These are phyloP conservation scores for Hsuehochloa calcarea DNA, from an alignment of 176 grass and related monocot genomes.

Conservation along the genomic window DNA sequence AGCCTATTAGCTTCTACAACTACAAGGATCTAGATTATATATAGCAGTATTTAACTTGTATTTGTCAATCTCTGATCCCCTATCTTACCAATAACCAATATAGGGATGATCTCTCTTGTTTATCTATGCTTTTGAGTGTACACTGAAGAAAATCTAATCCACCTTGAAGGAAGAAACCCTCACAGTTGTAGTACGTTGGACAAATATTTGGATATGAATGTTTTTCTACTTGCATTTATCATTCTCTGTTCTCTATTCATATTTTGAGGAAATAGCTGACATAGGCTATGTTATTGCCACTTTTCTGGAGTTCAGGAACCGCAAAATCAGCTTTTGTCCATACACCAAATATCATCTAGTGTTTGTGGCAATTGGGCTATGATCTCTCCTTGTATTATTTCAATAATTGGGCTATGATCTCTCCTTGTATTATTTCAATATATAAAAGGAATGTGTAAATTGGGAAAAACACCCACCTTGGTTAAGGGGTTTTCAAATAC, in stretches of 20 bases:
- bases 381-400: too few relatives aligned
- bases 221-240: constrained; percentile 5
- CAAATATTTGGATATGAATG: background rate
- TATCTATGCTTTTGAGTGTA: background rate
- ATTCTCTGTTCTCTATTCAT: background rate
- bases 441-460: background rate
- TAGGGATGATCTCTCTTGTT: background rate
- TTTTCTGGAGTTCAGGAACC: background rate
- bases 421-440: background rate
- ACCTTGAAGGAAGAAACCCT: background rate
- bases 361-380: background rate
- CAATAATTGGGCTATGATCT: background rate
- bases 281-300: background rate
- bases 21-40: background rate
- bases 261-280: background rate
- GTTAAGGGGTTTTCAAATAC: background rate
- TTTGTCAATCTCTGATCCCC: background rate
- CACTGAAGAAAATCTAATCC: background rate
- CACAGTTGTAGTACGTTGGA: background rate
- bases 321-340: background rate
- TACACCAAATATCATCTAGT: background rate
- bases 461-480: background rate
- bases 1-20: background rate
- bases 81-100: background rate
- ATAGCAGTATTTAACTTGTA: background rate